A percentile compares a stretch with the other conserved stretches of the same genome.
Conservation (phyloP, 495 filamentous ascomycete species). For the Aspergillus conjunctus region DNA sequence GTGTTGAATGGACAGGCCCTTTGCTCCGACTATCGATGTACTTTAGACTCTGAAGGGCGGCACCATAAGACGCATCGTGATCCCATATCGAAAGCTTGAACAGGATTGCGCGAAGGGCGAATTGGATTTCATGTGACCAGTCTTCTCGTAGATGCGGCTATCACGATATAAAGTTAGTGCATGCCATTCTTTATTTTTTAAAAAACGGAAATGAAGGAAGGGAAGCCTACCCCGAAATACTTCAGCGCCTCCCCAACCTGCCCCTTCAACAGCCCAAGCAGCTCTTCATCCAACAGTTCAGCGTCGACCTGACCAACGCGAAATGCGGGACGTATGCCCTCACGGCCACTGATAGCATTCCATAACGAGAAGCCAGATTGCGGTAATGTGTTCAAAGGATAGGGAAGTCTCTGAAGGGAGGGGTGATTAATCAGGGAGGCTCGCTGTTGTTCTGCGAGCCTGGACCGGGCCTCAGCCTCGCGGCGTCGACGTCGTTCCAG, state of each 20-base stretch:
- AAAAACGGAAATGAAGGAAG: slow-evolving; percentile 5
- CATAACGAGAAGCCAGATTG: slow-evolving; percentile 61
- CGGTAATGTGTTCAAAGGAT: slow-evolving; percentile 62
- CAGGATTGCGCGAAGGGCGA: slow-evolving; percentile 73
- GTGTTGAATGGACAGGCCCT: slow-evolving; percentile 59
- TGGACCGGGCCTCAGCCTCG: slow-evolving; percentile 61
- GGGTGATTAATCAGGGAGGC: slow-evolving; percentile 57
- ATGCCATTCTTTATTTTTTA: background rate
- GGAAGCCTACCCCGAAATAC: slow-evolving; percentile 67
- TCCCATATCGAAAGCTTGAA: slow-evolving; percentile 98
- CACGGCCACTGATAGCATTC: slow-evolving; percentile 70
- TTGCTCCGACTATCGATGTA: slow-evolving; percentile 81
- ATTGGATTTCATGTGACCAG: slow-evolving; percentile 82
- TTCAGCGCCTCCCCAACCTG: slow-evolving; percentile 90
- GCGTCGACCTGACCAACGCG: slow-evolving; percentile 97
- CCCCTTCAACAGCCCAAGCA: slow-evolving; percentile 78
- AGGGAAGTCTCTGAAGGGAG: slow-evolving; percentile 61
- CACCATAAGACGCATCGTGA: slow-evolving; percentile 91
- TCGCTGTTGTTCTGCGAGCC: slow-evolving; percentile 55
- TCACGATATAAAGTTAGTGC: slow-evolving; percentile 4
- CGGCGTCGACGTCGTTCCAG: slow-evolving; percentile 73
- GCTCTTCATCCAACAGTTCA: slow-evolving; percentile 91
- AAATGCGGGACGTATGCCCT: slow-evolving; percentile 81
- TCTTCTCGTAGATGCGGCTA: slow-evolving; percentile 70
- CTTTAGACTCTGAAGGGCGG: slow-evolving; percentile 84